A percentile compares a stretch with the other conserved stretches of the same genome.
Conservation (phyloP, 331 rosid genomes). For the Quercus phellos region DNA sequence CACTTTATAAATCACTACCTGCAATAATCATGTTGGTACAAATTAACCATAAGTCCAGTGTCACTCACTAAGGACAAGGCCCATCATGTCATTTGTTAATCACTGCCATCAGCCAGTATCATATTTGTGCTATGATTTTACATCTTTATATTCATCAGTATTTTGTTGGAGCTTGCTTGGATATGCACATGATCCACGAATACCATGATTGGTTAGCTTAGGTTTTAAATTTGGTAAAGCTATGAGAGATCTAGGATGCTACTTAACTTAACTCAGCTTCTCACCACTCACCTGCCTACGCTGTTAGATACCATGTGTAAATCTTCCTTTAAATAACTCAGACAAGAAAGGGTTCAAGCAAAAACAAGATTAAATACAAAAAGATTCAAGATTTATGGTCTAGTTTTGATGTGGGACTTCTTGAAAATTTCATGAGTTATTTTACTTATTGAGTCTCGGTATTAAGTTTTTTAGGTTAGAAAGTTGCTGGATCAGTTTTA, state of each 20-base stretch:
- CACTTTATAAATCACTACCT: conserved; percentile 6
- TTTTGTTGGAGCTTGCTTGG: not conserved
- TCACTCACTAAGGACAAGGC: not conserved
- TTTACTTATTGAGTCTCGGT: too few relatives aligned
- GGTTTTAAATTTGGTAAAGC: not conserved
- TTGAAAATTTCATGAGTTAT: too few relatives aligned
- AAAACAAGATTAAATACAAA: too few relatives aligned
- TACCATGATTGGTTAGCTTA: not conserved
- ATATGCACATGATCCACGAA: not conserved
- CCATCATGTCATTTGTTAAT: not conserved
- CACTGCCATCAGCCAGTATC: not conserved
- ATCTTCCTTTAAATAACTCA: not conserved
- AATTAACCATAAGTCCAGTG: not conserved
- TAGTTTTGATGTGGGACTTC: too few relatives aligned
- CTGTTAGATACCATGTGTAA: not conserved
- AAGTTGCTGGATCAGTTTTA: too few relatives aligned
- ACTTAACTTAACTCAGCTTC: not conserved
- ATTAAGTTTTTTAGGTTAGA: too few relatives aligned
- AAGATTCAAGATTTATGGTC: too few relatives aligned
- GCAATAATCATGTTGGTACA: not conserved
- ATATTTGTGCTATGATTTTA: not conserved
- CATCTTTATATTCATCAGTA: not conserved
- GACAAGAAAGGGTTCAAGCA: too few relatives aligned
- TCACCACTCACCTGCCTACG: not conserved
- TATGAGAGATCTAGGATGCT: not conserved